Percentiles rank a stretch among this genome's conserved stretches.
Conservation (phyloP, 208 protist genomes). For the Crithidia thermophila region DNA sequence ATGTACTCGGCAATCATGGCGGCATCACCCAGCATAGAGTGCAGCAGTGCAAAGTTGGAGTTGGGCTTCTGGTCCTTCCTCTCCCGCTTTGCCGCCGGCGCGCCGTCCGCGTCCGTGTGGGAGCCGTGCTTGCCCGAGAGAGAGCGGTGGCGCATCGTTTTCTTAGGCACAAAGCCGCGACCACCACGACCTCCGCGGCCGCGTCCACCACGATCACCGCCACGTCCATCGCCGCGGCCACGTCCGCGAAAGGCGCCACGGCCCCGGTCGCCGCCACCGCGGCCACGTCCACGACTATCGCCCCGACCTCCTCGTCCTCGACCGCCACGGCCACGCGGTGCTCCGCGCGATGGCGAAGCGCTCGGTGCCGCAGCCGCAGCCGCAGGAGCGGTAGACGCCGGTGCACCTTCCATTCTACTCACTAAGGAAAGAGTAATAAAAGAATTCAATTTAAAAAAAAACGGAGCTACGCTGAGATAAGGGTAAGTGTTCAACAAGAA, state of each 20-base stretch:
- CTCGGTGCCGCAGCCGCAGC: background rate
- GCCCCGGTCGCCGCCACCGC: conserved; percentile 1
- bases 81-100: conserved; percentile 25
- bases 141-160: conserved; percentile 26
- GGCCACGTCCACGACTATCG: conserved; percentile 7
- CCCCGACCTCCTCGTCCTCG: conserved; percentile 4
- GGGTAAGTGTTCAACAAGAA: too few relatives aligned
- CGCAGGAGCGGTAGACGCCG: background rate
- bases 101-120: conserved; percentile 19
- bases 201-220: background rate
- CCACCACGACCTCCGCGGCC: conserved; percentile 12
- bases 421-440: background rate
- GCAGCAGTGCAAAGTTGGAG: conserved; percentile 64
- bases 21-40: conserved; percentile 44
- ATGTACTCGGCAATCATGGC: conserved; percentile 66
- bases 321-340: conserved; percentile 4
- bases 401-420: background rate
- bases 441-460: too few relatives aligned
- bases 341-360: background rate
- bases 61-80: conserved; percentile 49
- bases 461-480: too few relatives aligned
- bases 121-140: conserved; percentile 30
- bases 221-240: conserved; percentile 2
- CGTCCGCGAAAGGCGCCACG: conserved; percentile 7
- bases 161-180: conserved; percentile 8